Percentiles rank a stretch among this genome's conserved stretches.
These are phyloP conservation scores for Tuber calosporum DNA, from an alignment of 495 filamentous ascomycete genomes.

Conservation along the genomic window DNA sequence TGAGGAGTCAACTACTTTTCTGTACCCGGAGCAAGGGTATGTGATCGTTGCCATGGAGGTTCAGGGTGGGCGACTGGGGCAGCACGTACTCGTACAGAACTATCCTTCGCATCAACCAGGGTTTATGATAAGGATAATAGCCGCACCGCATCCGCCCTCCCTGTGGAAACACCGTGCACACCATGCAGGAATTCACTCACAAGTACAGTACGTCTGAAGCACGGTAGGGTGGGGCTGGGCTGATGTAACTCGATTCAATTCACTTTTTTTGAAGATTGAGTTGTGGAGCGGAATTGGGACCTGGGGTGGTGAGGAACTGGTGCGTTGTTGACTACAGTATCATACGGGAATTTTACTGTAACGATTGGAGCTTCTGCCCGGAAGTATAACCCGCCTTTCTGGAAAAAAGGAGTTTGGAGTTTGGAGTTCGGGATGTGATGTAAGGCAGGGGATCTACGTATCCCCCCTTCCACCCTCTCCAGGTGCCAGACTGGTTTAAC, in stretches of 20 bases:
- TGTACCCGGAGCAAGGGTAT: too few relatives aligned
- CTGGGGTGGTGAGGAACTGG: background rate
- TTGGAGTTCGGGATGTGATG: background rate
- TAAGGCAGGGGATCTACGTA: background rate
- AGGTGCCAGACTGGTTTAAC: background rate
- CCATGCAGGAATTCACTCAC: background rate
- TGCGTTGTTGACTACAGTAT: background rate
- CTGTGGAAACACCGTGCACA: background rate
- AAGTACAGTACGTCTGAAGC: background rate
- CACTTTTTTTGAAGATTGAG: background rate
- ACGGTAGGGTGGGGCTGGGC: background rate
- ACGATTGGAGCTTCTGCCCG: too few relatives aligned
- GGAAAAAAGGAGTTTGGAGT: background rate
- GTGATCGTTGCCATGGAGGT: too few relatives aligned
- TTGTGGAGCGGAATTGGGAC: background rate
- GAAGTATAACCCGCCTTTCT: background rate
- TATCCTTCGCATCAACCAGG: background rate
- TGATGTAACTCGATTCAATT: background rate
- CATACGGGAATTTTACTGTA: too few relatives aligned
- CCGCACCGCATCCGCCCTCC: background rate
- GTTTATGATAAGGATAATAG: background rate
- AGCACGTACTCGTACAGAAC: too few relatives aligned
- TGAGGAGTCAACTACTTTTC: too few relatives aligned
- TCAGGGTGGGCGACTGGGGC: too few relatives aligned
- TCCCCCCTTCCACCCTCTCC: background rate